Conservation (phyloP, 2,329 filamentous ascomycete species). For the Colletotrichum zoysiae region DNA sequence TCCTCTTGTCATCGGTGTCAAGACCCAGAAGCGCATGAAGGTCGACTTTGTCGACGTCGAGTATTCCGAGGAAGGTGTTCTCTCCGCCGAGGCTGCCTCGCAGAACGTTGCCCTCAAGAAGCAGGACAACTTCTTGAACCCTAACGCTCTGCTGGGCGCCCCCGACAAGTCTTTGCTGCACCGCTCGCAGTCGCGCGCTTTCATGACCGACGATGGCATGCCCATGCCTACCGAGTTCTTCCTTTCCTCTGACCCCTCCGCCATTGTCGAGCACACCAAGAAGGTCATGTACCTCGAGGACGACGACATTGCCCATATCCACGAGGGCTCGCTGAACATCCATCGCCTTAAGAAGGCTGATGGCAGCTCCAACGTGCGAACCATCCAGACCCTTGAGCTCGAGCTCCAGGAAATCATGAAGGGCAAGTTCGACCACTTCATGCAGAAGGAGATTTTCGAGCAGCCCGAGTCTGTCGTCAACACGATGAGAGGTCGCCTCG, state of each 20-base stretch:
- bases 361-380: slow-evolving; percentile 95
- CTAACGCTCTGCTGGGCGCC: slow-evolving; percentile 81
- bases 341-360: slow-evolving; percentile 98
- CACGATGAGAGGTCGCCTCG: slow-evolving; percentile 99
- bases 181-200: slow-evolving; percentile 97
- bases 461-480: slow-evolving; percentile 99
- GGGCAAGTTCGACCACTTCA: slow-evolving; percentile 99
- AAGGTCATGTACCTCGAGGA: slow-evolving; percentile 99
- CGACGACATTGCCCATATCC: slow-evolving; percentile 99
- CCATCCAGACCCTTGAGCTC: slow-evolving; percentile 98
- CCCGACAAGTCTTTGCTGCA: slow-evolving; percentile 98
- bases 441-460: slow-evolving; percentile 99
- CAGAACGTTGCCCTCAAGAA: slow-evolving; percentile 99
- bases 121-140: slow-evolving; percentile 75
- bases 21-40: slow-evolving; percentile 99
- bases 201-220: slow-evolving; percentile 98
- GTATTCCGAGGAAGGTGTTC: slow-evolving; percentile 88
- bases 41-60: slow-evolving; percentile 99
- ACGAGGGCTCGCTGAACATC: slow-evolving; percentile 98
- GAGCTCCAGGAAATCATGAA: slow-evolving; percentile 99
- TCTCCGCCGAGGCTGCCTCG: slow-evolving; percentile 93
- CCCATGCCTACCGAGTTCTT: slow-evolving; percentile 99
- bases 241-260: slow-evolving; percentile 97
- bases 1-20: slow-evolving; percentile 95
- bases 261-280: slow-evolving; percentile 99